phyloP scores from a whole-genome alignment of 139 green algal genomes.

The Micromonas pusilla region DNA sequence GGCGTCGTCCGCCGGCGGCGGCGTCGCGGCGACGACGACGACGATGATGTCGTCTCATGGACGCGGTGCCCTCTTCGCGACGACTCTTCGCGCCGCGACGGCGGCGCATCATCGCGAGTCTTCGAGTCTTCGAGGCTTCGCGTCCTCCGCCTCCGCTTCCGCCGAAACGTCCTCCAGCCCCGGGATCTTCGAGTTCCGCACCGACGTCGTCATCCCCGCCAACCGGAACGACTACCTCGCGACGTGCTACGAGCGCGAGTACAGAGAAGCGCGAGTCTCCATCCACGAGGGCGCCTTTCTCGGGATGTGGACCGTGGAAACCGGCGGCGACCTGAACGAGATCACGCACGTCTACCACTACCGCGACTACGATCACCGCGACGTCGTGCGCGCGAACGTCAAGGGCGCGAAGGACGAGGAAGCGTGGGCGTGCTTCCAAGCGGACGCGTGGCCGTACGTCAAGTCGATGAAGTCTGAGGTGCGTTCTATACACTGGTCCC shows the following conservation, averaged over 20 bases:
- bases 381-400: conserved; percentile 3
- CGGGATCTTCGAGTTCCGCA: background rate
- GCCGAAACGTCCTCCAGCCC: too few species aligned
- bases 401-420: background rate
- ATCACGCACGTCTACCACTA: conserved; percentile 33
- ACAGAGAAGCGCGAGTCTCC: too few species aligned
- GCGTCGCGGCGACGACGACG: too few species aligned
- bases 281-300: background rate
- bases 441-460: background rate
- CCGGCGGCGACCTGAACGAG: conserved; percentile 18
- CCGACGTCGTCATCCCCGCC: background rate
- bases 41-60: too few species aligned
- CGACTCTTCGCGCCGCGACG: background rate
- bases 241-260: too few species aligned
- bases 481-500: too few species aligned
- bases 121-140: background rate
- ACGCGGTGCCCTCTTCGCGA: background rate
- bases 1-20: too few species aligned
- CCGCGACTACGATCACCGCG: conserved; percentile 22
- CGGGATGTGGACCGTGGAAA: conserved; percentile 22
- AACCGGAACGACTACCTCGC: background rate
- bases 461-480: too few species aligned
- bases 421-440: conserved; percentile 17
- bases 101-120: background rate
- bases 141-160: background rate